Percentiles rank a stretch among this genome's conserved stretches.
phyloP scores from a whole-genome alignment of 257 asterid genomes.

The Primulina tabacum region DNA sequence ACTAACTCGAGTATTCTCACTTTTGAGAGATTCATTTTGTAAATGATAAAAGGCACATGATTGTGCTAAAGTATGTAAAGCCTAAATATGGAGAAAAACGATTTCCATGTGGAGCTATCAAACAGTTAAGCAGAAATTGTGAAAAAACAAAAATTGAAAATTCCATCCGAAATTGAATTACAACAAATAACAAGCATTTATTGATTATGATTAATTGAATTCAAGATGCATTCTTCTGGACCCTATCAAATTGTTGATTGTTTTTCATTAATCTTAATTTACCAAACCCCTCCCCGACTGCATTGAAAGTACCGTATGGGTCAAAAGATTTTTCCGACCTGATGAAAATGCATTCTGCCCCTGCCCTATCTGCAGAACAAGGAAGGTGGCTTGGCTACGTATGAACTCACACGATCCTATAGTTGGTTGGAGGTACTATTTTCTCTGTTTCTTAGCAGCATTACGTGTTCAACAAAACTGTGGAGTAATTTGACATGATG shows the following conservation, averaged over 20 bases:
- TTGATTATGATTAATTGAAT: background rate
- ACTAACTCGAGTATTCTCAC: background rate
- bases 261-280: background rate
- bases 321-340: conserved; percentile 10
- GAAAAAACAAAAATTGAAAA: conserved; percentile 8
- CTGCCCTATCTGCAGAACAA: conserved; percentile 54
- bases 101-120: background rate
- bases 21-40: too few relatives aligned
- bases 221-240: conserved; percentile 18
- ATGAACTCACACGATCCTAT: conserved; percentile 97
- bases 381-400: conserved; percentile 91
- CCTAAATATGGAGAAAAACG: background rate
- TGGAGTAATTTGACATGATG: background rate
- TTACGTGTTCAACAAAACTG: background rate
- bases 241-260: background rate
- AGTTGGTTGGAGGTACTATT: conserved; percentile 91
- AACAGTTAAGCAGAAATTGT: conserved; percentile 4
- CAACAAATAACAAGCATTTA: conserved; percentile 4
- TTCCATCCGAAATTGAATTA: background rate
- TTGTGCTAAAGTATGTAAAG: background rate
- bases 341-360: conserved; percentile 33
- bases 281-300: background rate
- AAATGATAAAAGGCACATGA: background rate
- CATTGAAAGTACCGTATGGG: background rate
- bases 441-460: conserved; percentile 11